Percentiles rank a stretch among this genome's conserved stretches.
These are phyloP conservation scores for Austroboletus novae-zelandiae DNA, from an alignment of 1,284 basidiomycete species.

Conservation along the genomic window DNA sequence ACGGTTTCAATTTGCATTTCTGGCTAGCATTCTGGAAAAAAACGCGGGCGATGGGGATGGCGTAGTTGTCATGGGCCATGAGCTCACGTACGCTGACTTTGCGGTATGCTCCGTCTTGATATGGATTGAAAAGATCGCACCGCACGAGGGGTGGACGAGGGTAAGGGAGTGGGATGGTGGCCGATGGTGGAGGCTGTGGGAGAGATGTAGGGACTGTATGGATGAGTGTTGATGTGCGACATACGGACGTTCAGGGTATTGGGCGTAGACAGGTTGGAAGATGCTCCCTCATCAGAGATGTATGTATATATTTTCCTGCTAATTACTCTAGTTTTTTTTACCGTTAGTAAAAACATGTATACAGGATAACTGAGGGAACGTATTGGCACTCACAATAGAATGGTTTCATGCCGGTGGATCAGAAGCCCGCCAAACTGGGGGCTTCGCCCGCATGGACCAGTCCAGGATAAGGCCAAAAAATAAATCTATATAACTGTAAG, in stretches of 20 bases:
- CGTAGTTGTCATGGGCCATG: slow-evolving; percentile 60
- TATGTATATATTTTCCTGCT: neutral
- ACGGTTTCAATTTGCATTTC: slow-evolving; percentile 62
- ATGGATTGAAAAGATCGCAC: slow-evolving; percentile 66
- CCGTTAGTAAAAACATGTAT: neutral
- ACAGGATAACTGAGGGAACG: neutral
- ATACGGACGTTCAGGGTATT: neutral
- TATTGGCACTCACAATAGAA: too few species aligned
- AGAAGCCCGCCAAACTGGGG: too few species aligned
- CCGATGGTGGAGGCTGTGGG: slow-evolving; percentile 57
- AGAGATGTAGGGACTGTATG: slow-evolving; percentile 60
- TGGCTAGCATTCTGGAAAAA: slow-evolving; percentile 62
- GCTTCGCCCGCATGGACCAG: too few species aligned
- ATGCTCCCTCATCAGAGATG: neutral
- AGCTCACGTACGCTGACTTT: slow-evolving; percentile 69
- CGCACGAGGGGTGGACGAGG: slow-evolving; percentile 64
- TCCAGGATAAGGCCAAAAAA: too few species aligned
- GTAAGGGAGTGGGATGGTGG: slow-evolving; percentile 63
- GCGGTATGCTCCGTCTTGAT: slow-evolving; percentile 64
- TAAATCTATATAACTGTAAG: too few species aligned
- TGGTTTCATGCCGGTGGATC: too few species aligned
- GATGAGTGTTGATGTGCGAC: slow-evolving; percentile 36
- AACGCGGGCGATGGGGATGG: slow-evolving; percentile 58
- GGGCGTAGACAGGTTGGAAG: neutral
- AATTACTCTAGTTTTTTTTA: neutral